Evolutionary conservation across 768 basidiomycete species (phyloP).

Genomic region (Collybiopsis confluens): DNA sequence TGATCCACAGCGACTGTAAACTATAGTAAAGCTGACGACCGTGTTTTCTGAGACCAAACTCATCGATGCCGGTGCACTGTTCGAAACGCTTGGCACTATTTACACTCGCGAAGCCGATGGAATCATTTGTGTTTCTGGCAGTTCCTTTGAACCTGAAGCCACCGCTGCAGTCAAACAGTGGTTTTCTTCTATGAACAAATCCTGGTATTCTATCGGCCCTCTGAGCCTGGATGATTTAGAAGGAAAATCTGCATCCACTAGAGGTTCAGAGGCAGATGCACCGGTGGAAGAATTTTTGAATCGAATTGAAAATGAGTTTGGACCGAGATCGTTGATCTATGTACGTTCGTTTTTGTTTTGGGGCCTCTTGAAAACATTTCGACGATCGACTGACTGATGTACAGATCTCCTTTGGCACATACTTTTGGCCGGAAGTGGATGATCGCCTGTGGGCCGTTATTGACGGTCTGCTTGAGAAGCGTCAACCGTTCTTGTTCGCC

Average conservation of each 20-base stretch:
- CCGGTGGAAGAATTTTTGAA: slow-evolving; percentile 14
- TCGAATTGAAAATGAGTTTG: slow-evolving; percentile 12
- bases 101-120: neutral
- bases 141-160: neutral
- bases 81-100: neutral
- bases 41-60: neutral
- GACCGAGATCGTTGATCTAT: slow-evolving; percentile 6
- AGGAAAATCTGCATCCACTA: too few relatives aligned
- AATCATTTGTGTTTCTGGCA: neutral
- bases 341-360: neutral
- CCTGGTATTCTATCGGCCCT: neutral
- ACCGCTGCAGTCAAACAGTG: neutral
- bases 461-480: slow-evolving; percentile 3
- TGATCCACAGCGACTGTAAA: neutral
- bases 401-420: slow-evolving; percentile 4
- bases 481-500: slow-evolving; percentile 1
- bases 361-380: too few relatives aligned
- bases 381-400: neutral
- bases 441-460: slow-evolving; percentile 6
- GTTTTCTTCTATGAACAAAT: neutral
- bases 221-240: too few relatives aligned
- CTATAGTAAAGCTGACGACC: neutral
- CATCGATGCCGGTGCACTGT: too few relatives aligned
- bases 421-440: neutral
- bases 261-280: slow-evolving; percentile 9